Percentiles rank a stretch among this genome's conserved stretches.
Conservation (phyloP, 225 moss, liverwort and hornwort species). For the Physcomitrellopsis africana region DNA sequence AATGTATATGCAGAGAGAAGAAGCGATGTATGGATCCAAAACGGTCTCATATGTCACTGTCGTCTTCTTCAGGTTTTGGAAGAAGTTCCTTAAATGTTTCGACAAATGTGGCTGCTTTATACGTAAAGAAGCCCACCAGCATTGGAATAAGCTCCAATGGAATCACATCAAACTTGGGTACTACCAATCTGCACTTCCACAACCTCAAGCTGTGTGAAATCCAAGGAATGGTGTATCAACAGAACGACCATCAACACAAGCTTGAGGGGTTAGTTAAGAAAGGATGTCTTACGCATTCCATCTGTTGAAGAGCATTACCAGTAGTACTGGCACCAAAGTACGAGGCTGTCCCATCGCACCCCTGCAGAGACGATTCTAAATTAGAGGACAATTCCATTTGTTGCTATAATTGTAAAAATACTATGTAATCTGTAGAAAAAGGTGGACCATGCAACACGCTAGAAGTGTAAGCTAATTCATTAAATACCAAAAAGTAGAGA, state of each 20-base stretch:
- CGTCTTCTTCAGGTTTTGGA: conserved; percentile 47
- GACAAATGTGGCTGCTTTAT: conserved; percentile 87
- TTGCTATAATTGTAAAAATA: background rate
- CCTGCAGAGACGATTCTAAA: conserved; percentile 44
- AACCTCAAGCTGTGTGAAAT: background rate
- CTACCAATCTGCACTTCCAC: conserved; percentile 62
- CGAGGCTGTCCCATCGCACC: conserved; percentile 88
- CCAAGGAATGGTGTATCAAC: background rate
- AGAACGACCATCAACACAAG: background rate
- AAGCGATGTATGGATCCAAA: background rate
- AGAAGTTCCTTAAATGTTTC: conserved; percentile 91
- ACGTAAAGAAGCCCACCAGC: conserved; percentile 95
- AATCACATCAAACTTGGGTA: conserved; percentile 69
- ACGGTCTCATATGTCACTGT: conserved; percentile 16
- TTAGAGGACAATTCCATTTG: background rate
- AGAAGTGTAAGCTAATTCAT: background rate
- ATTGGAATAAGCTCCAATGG: conserved; percentile 88
- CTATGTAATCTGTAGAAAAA: background rate
- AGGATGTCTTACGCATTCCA: conserved; percentile 80
- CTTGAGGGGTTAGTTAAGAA: background rate
- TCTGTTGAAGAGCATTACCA: conserved; percentile 95
- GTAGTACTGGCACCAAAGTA: conserved; percentile 75
- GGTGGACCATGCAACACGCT: background rate
- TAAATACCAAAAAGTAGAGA: background rate
- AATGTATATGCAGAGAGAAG: conserved; percentile 2